Base-by-base conservation (phyloP, 805 yeast species). In the Wickerhamiella qilinensis region DNA sequence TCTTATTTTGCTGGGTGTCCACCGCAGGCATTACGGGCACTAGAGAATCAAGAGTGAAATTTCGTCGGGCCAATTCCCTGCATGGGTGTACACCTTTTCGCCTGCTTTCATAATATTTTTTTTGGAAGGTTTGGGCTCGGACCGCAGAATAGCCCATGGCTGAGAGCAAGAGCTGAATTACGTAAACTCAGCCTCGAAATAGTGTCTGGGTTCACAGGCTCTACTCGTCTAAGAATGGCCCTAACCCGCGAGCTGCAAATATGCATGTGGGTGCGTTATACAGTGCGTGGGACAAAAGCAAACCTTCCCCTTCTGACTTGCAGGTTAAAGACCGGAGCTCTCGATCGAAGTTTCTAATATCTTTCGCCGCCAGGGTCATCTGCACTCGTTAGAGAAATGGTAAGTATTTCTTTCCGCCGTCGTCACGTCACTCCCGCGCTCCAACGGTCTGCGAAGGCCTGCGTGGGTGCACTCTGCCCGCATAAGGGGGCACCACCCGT, bases 1-100 rank as follows among this genome's bases (percentile, higher is more conserved):
- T 67, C 64, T 82, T 86, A 59, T 88, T 83, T 33, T 73, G 54
- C 65, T 81, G 93, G 47, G 71, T 68, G 59, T 60, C 61, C 11
- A 25, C 30, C 17, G 36, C 38, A 11, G 37, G 22, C 46, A 38
- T 38, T n/a, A n/a, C n/a, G n/a, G n/a, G n/a, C n/a, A n/a, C n/a
- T n/a, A n/a, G n/a, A n/a, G n/a, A n/a, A n/a, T n/a, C n/a, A n/a
- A n/a, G n/a, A n/a, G n/a, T n/a, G n/a, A n/a, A n/a, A n/a, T n/a
- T n/a, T n/a, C n/a, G n/a, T n/a, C n/a, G n/a, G n/a, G n/a, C n/a
- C n/a, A n/a, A n/a, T n/a, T n/a, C n/a, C n/a, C n/a, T n/a, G n/a
- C n/a, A n/a, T n/a, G n/a, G n/a, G n/a, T n/a, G n/a, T n/a, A n/a
- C n/a, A n/a, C n/a, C n/a, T n/a, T n/a, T n/a, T n/a, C n/a, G n/a